Percentiles rank a stretch among this genome's conserved stretches.
Evolutionary conservation across 345 rosid genomes (phyloP).

Genomic region (Punica granatum): DNA sequence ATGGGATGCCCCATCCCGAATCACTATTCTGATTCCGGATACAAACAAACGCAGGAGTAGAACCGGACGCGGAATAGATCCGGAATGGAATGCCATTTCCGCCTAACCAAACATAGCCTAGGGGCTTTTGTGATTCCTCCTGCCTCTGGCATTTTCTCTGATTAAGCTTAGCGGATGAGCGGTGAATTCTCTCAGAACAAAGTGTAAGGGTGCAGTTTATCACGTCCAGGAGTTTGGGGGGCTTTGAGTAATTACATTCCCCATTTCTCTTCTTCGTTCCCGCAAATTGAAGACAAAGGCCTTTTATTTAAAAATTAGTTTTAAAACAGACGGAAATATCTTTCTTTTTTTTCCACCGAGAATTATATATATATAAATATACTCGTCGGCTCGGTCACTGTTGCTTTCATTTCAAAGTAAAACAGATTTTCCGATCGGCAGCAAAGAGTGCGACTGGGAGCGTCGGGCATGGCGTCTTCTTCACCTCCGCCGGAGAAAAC

Average conservation of each 20-base stretch:
- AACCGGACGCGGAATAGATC: too few species aligned
- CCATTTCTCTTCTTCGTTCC: neutral
- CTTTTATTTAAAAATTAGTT: too few species aligned
- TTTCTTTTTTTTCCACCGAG: neutral
- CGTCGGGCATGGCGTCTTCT: constrained; percentile 11
- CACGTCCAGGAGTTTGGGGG: neutral
- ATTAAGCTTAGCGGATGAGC: neutral
- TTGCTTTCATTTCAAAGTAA: neutral
- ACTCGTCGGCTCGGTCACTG: neutral
- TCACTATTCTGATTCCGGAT: too few species aligned
- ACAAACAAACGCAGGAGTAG: too few species aligned
- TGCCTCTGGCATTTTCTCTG: neutral
- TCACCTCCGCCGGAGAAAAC: constrained; percentile 3
- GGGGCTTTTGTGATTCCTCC: neutral
- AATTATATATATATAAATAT: neutral
- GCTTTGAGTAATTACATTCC: neutral
- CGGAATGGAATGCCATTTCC: too few species aligned
- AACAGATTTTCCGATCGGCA: constrained; percentile 1
- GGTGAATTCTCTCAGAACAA: too few species aligned
- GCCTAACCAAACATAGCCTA: too few species aligned
- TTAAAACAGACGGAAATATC: neutral
- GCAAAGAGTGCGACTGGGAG: neutral
- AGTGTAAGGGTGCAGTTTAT: neutral
- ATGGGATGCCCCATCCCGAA: too few species aligned
- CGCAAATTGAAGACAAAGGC: too few species aligned